Evolutionary conservation across 2,329 filamentous ascomycete species (phyloP), one percentile per base, ranked within the genome.

Genomic region (Alternaria consortialis): DNA sequence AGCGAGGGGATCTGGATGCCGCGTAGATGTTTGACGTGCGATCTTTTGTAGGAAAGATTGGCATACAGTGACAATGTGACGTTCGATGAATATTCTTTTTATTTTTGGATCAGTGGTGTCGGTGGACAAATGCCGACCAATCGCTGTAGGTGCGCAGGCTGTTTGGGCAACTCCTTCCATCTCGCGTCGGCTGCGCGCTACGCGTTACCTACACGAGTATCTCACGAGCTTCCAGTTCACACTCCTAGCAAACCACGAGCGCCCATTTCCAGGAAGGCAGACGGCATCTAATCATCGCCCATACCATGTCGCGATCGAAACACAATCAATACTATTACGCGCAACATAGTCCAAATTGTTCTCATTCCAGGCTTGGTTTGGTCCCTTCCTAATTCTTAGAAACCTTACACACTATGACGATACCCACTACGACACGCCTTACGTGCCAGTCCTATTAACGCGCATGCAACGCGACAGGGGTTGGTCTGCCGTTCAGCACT

Each of bases 1-100:
- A 58, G 58, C 62, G 62, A 63, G 20, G 11, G 53, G 6, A 63
- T 57, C 61, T 63, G 48, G 56, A 60, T 42, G 44, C 48, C 46
- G 52, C 17, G 56, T 53, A 34, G 31, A 56, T 53, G 44, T 52
- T 53, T 43, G 48, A 58, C 27, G n/a, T 25, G n/a, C n/a, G 34
- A 36, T 37, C n/a, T 46, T 40, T 20, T 17, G 7, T n/a, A 15
- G 34, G 27, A 12, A 51, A 53, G 48, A 58, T 58, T 47, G 40
- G 56, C 48, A 37, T 31, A 9, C 15, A 25, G 23, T 12, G 37
- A 25, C 31, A 58, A 58, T 39, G 47, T 58, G 55, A 58, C 48
- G 46, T 44, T 58, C 39, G 29, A 39, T 31, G 39, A 29, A n/a
- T 2, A 34, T 47, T 50, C 31, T 27, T 51, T 42, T 58, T 58